Evolutionary conservation across 2,329 filamentous ascomycete species (phyloP), one percentile per base, ranked within the genome.

Genomic region (Amauroascus verrucosus): DNA sequence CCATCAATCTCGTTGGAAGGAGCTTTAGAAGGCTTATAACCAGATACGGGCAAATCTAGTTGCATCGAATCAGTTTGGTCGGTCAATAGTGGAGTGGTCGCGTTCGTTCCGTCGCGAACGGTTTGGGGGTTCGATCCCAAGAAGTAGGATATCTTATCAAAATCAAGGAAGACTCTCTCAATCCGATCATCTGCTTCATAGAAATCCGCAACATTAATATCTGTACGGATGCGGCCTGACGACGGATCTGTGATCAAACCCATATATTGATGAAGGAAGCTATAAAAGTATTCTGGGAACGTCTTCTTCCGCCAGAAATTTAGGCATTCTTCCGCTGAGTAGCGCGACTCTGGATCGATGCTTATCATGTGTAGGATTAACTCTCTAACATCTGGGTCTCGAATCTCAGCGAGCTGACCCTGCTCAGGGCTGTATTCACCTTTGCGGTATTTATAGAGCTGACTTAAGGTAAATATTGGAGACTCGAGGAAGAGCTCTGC

Each of bases 241-340:
- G 85, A 87, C 0, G 90, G 86, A 65, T 97, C 89, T 3, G 93
- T 97, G 57, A 98, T 87, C 52, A 95, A 79, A 60, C 88, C 87
- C 88, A 98, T 96, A 65, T 98, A 95, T 63, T 96, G 90, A 66
- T 98, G 93, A 30, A 98, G 76, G 65, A 98, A 97, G 65, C 82
- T 94, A 75, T 96, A 97, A 64, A 98, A 98, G 70, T 98, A 98
- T 54, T 87, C 82, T 0, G 93, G 94, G 58, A 98, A 98, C 2
- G 91, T 88, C 65, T 91, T 96, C 45, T 81, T 81, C 63, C 88
- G 87, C 82, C 88, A 97, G 63, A 95, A 91, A 20, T 89, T 85
- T 8, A 98, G 75, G 60, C 96, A 97, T 63, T 97, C 88, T 54
- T 96, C 89, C 1, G 93, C 91, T 16, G 88, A 89, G 67, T 95